Evolutionary conservation across 257 asterid genomes (phyloP).

Genomic region (Solanum boliviense): DNA sequence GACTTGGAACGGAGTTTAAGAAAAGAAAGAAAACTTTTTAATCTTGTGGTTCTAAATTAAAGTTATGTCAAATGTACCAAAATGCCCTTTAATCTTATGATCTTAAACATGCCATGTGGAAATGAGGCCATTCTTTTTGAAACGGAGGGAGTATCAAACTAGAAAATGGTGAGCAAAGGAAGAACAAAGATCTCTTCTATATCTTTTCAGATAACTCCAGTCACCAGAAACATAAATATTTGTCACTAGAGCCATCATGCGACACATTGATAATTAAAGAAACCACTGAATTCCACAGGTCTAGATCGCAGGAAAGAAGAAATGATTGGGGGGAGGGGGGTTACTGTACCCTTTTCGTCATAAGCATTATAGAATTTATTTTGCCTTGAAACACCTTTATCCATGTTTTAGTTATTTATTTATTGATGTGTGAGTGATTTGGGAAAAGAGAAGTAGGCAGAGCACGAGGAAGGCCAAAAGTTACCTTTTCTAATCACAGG

Average conservation of each 20-base stretch:
- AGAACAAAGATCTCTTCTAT: neutral
- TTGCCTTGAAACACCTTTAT: neutral
- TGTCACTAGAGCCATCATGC: neutral
- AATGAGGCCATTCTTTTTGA: no score
- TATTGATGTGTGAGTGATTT: neutral
- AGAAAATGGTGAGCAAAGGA: neutral
- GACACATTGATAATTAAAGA: neutral
- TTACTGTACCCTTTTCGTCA: neutral
- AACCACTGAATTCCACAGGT: neutral
- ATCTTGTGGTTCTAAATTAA: no score
- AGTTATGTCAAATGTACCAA: no score
- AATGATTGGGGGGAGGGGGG: neutral
- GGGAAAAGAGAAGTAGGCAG: neutral
- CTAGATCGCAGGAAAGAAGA: neutral
- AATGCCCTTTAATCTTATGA: no score
- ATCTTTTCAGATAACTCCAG: neutral
- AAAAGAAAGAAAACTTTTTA: no score
- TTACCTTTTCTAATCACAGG: conserved; percentile 53
- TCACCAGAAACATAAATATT: neutral
- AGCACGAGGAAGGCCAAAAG: neutral
- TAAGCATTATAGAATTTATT: neutral
- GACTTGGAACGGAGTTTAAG: no score
- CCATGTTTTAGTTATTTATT: neutral
- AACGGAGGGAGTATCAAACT: neutral
- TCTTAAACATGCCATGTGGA: no score